Evolutionary conservation across 768 basidiomycete genomes (phyloP).

Genomic region (Tulasnella sp.): DNA sequence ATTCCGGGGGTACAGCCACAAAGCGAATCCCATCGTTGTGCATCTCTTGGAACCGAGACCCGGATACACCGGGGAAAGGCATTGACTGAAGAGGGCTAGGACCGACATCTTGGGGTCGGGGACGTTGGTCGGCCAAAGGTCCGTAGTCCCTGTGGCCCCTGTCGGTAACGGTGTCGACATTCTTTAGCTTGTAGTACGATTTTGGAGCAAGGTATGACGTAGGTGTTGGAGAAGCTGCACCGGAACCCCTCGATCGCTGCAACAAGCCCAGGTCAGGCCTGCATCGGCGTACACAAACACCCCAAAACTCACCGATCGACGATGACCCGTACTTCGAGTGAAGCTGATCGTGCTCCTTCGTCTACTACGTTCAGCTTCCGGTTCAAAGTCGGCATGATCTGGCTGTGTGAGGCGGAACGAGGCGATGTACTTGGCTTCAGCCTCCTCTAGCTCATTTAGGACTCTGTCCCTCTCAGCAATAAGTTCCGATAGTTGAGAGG

Average conservation of each 20-base stretch:
- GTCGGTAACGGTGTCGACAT: constrained; percentile 51
- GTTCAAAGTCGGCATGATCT: background rate
- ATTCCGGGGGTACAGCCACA: constrained; percentile 24
- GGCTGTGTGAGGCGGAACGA: constrained; percentile 55
- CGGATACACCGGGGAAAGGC: constrained; percentile 53
- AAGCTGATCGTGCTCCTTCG: background rate
- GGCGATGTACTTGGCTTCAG: constrained; percentile 67
- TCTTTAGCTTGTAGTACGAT: constrained; percentile 66
- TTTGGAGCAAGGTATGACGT: constrained; percentile 74
- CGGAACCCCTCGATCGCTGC: constrained; percentile 25
- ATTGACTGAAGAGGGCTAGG: constrained; percentile 44
- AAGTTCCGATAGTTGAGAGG: constrained; percentile 53
- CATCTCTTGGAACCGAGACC: constrained; percentile 66
- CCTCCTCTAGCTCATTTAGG: constrained; percentile 70
- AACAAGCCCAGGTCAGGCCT: background rate
- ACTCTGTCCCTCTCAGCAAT: constrained; percentile 70
- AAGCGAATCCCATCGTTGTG: constrained; percentile 51
- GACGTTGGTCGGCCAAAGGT: background rate
- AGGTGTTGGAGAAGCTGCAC: constrained; percentile 41
- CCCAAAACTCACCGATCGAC: constrained; percentile 27
- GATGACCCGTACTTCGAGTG: background rate
- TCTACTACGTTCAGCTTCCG: background rate
- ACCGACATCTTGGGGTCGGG: constrained; percentile 30
- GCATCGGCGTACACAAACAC: background rate
- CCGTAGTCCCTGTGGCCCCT: constrained; percentile 42